Conservation (phyloP, 2,329 filamentous ascomycete genomes). For the Aspergillus unguis region DNA sequence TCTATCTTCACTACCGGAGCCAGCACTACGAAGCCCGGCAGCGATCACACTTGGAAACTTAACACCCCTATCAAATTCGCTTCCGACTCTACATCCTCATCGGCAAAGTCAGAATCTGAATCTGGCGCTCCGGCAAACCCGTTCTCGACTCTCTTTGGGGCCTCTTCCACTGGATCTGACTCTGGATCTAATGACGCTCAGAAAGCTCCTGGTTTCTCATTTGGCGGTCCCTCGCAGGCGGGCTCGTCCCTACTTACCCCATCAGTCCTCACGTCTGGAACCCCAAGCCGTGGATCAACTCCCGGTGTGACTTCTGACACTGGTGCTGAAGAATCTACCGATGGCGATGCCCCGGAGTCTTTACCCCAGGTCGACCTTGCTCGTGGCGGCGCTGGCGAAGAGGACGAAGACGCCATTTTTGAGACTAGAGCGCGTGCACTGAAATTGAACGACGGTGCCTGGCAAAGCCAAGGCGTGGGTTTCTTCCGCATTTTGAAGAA, state of each 20-base stretch:
- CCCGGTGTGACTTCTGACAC: slow-evolving; percentile 47
- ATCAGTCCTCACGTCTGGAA: slow-evolving; percentile 34
- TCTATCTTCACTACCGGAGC: slow-evolving; percentile 17
- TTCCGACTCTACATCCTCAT: slow-evolving; percentile 25
- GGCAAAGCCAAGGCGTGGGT: slow-evolving; percentile 69
- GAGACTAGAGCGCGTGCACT: slow-evolving; percentile 69
- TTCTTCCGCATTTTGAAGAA: slow-evolving; percentile 70
- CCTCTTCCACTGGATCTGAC: slow-evolving; percentile 19
- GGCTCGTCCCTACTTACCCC: slow-evolving; percentile 25
- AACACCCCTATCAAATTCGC: slow-evolving; percentile 49
- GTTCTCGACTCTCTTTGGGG: slow-evolving; percentile 31
- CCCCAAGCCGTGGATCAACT: slow-evolving; percentile 45
- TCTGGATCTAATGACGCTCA: slow-evolving; percentile 19
- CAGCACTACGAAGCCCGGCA: slow-evolving; percentile 13
- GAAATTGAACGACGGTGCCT: slow-evolving; percentile 55
- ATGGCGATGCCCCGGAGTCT: slow-evolving; percentile 55
- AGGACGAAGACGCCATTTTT: slow-evolving; percentile 67
- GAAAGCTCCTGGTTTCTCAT: slow-evolving; percentile 37
- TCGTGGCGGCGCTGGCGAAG: slow-evolving; percentile 64
- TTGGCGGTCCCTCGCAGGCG: slow-evolving; percentile 31
- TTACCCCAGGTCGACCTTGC: slow-evolving; percentile 70
- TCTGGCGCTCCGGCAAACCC: slow-evolving; percentile 24
- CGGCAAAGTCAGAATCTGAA: slow-evolving; percentile 28
- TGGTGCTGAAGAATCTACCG: slow-evolving; percentile 39
- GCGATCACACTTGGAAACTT: slow-evolving; percentile 49